Evolutionary conservation across 2,329 filamentous ascomycete species (phyloP).

Genomic region (Waltergamsia citrina): DNA sequence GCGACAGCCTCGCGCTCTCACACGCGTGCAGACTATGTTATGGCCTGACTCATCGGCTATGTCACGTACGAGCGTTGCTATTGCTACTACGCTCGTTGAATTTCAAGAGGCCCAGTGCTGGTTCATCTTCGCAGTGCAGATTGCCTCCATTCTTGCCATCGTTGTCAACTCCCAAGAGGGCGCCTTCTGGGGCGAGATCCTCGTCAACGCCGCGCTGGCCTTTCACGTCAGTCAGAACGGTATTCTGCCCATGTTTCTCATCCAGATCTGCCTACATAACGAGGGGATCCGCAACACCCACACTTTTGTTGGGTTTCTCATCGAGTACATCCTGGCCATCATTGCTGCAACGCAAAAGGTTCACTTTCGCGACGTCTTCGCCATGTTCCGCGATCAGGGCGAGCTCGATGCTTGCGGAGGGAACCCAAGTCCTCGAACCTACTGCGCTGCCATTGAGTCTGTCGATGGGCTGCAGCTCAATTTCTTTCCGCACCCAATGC

Average conservation of each 20-base stretch:
- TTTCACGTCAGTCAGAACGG: conserved; percentile 27
- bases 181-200: conserved; percentile 27
- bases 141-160: conserved; percentile 28
- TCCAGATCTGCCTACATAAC: conserved; percentile 26
- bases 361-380: conserved; percentile 21
- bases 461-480: conserved; percentile 21
- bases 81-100: conserved; percentile 28
- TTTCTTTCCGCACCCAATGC: conserved; percentile 25
- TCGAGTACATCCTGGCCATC: conserved; percentile 26
- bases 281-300: conserved; percentile 30
- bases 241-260: conserved; percentile 24
- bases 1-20: conserved; percentile 11
- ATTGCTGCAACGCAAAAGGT: conserved; percentile 26
- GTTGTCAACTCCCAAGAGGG: conserved; percentile 29
- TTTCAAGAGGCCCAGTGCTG: conserved; percentile 28
- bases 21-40: conserved; percentile 24
- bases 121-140: conserved; percentile 29
- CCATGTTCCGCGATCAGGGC: conserved; percentile 20
- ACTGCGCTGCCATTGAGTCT: conserved; percentile 23
- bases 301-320: conserved; percentile 27
- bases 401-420: conserved; percentile 19
- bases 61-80: conserved; percentile 26
- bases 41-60: conserved; percentile 24
- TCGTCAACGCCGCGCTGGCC: conserved; percentile 25
- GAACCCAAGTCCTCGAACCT: conserved; percentile 27